Evolutionary conservation across 2,329 filamentous ascomycete genomes (phyloP).

Genomic region (Penicillium digitatum): DNA sequence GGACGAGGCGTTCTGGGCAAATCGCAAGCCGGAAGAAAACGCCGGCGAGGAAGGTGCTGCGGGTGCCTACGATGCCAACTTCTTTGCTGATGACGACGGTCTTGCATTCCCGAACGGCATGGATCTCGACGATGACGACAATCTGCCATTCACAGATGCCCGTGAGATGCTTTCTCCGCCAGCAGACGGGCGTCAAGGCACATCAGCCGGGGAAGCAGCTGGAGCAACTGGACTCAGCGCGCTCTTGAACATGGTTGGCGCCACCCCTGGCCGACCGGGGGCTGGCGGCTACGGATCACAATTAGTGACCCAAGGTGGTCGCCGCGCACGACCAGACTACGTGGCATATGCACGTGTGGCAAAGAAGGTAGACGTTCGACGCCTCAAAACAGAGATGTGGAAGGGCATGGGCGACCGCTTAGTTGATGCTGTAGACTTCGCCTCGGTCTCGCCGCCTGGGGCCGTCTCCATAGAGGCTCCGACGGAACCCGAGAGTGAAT

Average conservation of each 20-base stretch:
- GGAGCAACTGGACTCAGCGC: slow-evolving; percentile 38
- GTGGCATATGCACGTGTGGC: slow-evolving; percentile 63
- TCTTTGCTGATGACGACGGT: slow-evolving; percentile 74
- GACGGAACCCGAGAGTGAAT: slow-evolving; percentile 23
- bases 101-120: slow-evolving; percentile 46
- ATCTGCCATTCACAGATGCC: slow-evolving; percentile 48
- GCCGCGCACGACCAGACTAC: slow-evolving; percentile 59
- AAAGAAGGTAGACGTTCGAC: slow-evolving; percentile 63
- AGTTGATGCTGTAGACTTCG: slow-evolving; percentile 36
- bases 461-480: slow-evolving; percentile 21
- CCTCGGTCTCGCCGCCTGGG: slow-evolving; percentile 27
- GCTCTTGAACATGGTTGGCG: slow-evolving; percentile 39
- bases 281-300: slow-evolving; percentile 58
- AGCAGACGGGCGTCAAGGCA: slow-evolving; percentile 31
- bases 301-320: slow-evolving; percentile 58
- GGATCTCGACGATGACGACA: slow-evolving; percentile 46
- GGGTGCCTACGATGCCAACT: slow-evolving; percentile 92
- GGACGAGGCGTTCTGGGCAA: slow-evolving; percentile 94
- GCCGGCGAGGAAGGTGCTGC: slow-evolving; percentile 56
- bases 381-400: slow-evolving; percentile 64
- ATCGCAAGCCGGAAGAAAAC: slow-evolving; percentile 54
- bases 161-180: slow-evolving; percentile 47
- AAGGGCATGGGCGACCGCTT: slow-evolving; percentile 53
- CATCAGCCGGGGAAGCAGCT: slow-evolving; percentile 32
- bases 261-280: slow-evolving; percentile 36